phyloP scores from a whole-genome alignment of 176 grass and related monocot species.

The Aegilops sharonensis region DNA sequence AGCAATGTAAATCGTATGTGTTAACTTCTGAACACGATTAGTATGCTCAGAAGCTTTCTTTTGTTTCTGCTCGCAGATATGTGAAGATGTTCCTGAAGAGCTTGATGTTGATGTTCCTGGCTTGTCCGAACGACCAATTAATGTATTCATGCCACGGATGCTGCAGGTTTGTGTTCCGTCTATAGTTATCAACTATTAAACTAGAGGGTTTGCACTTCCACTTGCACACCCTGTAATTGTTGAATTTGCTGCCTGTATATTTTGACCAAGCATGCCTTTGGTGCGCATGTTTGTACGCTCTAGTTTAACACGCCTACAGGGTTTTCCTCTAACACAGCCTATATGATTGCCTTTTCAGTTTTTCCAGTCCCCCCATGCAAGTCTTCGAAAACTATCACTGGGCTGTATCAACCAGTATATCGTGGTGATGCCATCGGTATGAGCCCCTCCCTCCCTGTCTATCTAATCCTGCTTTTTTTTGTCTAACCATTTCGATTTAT shows the following conservation, averaged over 20 bases:
- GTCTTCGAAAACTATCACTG: conserved; percentile 79
- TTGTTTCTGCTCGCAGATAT: conserved; percentile 59
- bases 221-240: conserved; percentile 1
- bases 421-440: conserved; percentile 87
- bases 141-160: conserved; percentile 86
- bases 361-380: conserved; percentile 86
- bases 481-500: conserved; percentile 24
- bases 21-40: conserved; percentile 17
- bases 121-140: conserved; percentile 85
- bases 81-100: conserved; percentile 97
- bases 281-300: neutral
- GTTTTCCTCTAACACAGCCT: conserved; percentile 5
- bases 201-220: neutral
- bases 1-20: neutral
- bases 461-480: conserved; percentile 9
- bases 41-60: conserved; percentile 20
- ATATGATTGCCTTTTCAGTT: conserved; percentile 40
- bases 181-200: neutral
- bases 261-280: neutral
- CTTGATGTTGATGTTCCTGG: conserved; percentile 90
- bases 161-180: conserved; percentile 62
- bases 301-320: neutral
- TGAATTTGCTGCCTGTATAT: conserved; percentile 17
- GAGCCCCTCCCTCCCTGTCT: neutral
- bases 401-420: conserved; percentile 94